Evolutionary conservation across 768 basidiomycete genomes (phyloP).

Genomic region (Zangia roseola): DNA sequence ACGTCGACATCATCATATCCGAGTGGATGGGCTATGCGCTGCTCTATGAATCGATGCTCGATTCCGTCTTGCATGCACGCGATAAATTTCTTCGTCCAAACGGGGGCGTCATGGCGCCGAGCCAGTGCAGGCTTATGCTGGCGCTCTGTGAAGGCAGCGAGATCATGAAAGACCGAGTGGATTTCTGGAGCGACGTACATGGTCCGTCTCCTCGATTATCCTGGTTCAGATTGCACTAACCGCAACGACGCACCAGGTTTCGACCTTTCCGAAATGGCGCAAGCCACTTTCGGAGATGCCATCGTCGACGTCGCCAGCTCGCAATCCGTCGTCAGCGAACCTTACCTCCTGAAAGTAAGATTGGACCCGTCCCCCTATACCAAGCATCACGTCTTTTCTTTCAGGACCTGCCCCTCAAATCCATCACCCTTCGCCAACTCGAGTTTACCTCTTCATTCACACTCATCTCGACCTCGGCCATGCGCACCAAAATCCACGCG

Average conservation of each 20-base stretch:
- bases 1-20: constrained; percentile 93
- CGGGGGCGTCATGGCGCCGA: constrained; percentile 85
- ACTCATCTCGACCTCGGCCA: constrained; percentile 59
- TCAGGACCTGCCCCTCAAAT: constrained; percentile 75
- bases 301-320: constrained; percentile 77
- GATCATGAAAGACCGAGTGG: constrained; percentile 76
- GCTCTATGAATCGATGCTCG: constrained; percentile 96
- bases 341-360: constrained; percentile 65
- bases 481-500: constrained; percentile 65
- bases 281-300: constrained; percentile 74
- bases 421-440: constrained; percentile 65
- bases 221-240: not conserved
- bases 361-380: not conserved
- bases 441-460: constrained; percentile 79
- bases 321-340: constrained; percentile 61
- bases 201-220: constrained; percentile 45
- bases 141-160: constrained; percentile 75
- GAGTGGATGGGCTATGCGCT: constrained; percentile 98
- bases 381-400: not conserved
- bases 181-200: constrained; percentile 90
- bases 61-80: constrained; percentile 86
- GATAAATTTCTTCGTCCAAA: constrained; percentile 76
- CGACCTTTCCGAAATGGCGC: constrained; percentile 81
- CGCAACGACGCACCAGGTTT: constrained; percentile 61
- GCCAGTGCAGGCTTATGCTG: constrained; percentile 85